Percentiles rank a stretch among this genome's conserved stretches.
Conservation (phyloP, 257 asterid species). For the Solanum virginianum region DNA sequence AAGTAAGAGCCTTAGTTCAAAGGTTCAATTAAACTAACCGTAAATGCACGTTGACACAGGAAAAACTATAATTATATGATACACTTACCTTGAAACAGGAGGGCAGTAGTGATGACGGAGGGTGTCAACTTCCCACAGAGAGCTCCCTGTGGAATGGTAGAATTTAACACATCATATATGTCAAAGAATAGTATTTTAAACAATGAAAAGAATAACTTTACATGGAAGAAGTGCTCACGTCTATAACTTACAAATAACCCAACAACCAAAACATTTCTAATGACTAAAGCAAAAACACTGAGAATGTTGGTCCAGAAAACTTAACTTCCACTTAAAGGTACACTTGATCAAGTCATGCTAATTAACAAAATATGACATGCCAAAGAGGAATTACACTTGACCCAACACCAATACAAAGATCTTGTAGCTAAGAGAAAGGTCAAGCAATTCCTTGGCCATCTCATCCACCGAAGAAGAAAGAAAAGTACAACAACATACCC, state of each 20-base stretch:
- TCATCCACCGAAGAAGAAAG: background rate
- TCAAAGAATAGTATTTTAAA: background rate
- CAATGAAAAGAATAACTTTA: background rate
- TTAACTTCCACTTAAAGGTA: background rate
- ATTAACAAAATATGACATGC: background rate
- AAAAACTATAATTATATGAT: background rate
- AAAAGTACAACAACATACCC: too few species aligned
- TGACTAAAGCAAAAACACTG: background rate
- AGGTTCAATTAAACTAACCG: background rate
- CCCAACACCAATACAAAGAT: background rate
- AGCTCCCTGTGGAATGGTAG: constrained; percentile 57
- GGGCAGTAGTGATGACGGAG: constrained; percentile 81
- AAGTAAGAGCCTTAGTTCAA: background rate
- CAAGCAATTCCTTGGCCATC: background rate
- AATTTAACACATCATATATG: background rate
- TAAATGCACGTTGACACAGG: background rate
- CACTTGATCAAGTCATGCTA: background rate
- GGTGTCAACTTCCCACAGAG: constrained; percentile 90
- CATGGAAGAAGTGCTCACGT: background rate
- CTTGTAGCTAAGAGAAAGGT: background rate
- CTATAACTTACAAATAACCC: background rate
- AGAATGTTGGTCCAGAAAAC: background rate
- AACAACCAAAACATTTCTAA: background rate
- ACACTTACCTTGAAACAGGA: constrained; percentile 65
- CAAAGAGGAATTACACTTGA: background rate